A percentile compares a stretch with the other conserved stretches of the same genome.
Evolutionary conservation across 768 basidiomycete genomes (phyloP).

Genomic region (Botryobasidium botryosum): DNA sequence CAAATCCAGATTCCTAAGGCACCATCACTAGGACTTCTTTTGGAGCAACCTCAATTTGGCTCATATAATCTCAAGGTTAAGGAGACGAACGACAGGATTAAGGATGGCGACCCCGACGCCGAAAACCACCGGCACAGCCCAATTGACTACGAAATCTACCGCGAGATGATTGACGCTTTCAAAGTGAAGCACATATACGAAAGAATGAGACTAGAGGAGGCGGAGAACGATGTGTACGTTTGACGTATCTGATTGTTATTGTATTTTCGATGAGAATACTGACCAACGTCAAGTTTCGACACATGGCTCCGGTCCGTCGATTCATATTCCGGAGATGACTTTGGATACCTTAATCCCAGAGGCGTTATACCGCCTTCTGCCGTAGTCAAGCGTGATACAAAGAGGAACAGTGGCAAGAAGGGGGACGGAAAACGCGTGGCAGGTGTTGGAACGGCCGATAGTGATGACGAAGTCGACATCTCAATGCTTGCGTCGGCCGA

Average conservation of each 20-base stretch:
- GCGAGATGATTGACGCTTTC: conserved; percentile 58
- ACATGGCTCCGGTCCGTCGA: conserved; percentile 71
- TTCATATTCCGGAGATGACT: conserved; percentile 55
- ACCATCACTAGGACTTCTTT: conserved; percentile 80
- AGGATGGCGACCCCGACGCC: conserved; percentile 5
- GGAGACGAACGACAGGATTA: conserved; percentile 15
- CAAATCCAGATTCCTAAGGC: conserved; percentile 84
- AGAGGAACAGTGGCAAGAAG: no score
- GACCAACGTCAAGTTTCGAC: conserved; percentile 42
- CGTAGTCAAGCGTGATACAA: no score
- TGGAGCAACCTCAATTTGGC: conserved; percentile 40
- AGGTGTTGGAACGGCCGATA: no score
- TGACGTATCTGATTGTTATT: conserved; percentile 3
- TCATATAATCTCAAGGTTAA: conserved; percentile 23
- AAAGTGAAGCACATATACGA: conserved; percentile 77
- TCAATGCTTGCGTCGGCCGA: no score
- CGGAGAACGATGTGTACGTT: conserved; percentile 56
- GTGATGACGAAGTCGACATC: no score
- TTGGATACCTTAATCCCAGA: conserved; percentile 58
- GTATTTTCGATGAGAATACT: conserved; percentile 1
- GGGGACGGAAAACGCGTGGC: no score
- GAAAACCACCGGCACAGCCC: conserved; percentile 13
- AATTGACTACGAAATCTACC: conserved; percentile 54
- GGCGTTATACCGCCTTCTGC: conserved; percentile 60
- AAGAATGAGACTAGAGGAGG: conserved; percentile 73